A percentile compares a stretch with the other conserved stretches of the same genome.
These are phyloP conservation scores for Suillus paluster DNA, from an alignment of 768 basidiomycete species.

Conservation along the genomic window DNA sequence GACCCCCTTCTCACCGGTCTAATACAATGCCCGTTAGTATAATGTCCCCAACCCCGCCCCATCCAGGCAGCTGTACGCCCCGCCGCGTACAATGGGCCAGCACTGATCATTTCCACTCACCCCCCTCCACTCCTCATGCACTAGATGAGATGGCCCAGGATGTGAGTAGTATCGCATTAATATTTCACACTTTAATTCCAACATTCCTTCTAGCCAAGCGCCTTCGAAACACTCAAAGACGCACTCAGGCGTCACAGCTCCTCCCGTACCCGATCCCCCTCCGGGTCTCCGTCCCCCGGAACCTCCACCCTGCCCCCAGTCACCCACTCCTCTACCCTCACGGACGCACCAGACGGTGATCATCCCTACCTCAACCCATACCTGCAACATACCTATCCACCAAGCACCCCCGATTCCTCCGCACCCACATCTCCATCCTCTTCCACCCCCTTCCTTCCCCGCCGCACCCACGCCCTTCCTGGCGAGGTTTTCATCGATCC, in stretches of 20 bases:
- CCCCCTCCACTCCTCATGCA: slow-evolving; percentile 32
- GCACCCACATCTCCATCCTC: slow-evolving; percentile 19
- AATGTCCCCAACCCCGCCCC: slow-evolving; percentile 18
- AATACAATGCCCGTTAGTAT: slow-evolving; percentile 15
- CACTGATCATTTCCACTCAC: slow-evolving; percentile 22
- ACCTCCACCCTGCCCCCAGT: slow-evolving; percentile 17
- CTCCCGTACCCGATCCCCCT: slow-evolving; percentile 16
- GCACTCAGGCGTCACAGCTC: slow-evolving; percentile 57
- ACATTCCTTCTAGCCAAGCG: slow-evolving; percentile 41
- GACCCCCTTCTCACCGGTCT: slow-evolving; percentile 12
- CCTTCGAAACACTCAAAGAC: slow-evolving; percentile 51
- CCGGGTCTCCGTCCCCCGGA: slow-evolving; percentile 11
- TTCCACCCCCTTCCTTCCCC: slow-evolving; percentile 21
- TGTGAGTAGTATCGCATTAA: slow-evolving; percentile 42
- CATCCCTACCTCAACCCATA: too few species aligned
- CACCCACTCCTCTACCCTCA: neutral
- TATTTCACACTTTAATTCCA: neutral
- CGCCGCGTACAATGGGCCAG: slow-evolving; percentile 58
- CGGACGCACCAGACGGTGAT: neutral
- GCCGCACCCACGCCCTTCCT: slow-evolving; percentile 44
- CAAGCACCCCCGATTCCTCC: slow-evolving; percentile 11
- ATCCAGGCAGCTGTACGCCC: slow-evolving; percentile 45
- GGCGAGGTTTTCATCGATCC: slow-evolving; percentile 64
- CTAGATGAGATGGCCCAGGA: slow-evolving; percentile 60
- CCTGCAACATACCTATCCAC: slow-evolving; percentile 12